Evolutionary conservation across 768 basidiomycete genomes (phyloP), one percentile per base, ranked within the genome.

Genomic region (Calvatia gigantea): DNA sequence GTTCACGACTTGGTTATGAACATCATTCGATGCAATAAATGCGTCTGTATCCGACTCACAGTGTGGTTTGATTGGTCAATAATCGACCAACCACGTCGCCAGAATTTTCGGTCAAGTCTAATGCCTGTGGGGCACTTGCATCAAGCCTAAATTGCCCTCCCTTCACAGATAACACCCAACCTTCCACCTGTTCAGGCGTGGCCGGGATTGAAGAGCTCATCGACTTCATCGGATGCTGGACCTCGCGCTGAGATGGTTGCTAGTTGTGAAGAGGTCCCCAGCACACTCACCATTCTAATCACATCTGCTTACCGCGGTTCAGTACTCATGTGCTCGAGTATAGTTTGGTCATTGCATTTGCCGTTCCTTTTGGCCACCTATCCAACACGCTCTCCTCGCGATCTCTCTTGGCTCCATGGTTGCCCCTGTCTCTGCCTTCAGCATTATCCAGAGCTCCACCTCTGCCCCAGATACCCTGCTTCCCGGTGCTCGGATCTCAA

Each of bases 101-200:
- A 2, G 85, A 82, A 23, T 81, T 75, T 52, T 94, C 92, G 27
- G 89, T 83, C 14, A 98, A 73, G 64, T 93, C 91, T 23, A 99
- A 73, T 1, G 97, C 97, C 47, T 89, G 82, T 15, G 98, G 74
- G 0, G 97, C 96, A 59, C 94, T 96, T 1, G 97, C 93, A 67
- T 99, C 97, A 7, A 98, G 81, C 56, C 87, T 87, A 99, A 76
- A 66, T 98, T 94, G 65, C 98, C 95, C 0, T 87, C 90, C 37
- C 80, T 81, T 11, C 98, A 78, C 12, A 79, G 83, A 73, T 86
- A 98, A 54, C 85, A 81, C 17, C 86, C 88, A 59, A 88, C 85
- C 62, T 95, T 93, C 2, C 84, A 77, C 4, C 85, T 71, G 61
- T 96, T 75, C 2, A 93, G 74, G 4, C 98, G 84, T 12, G 83